phyloP scores from a whole-genome alignment of 768 basidiomycete genomes.

The Xerocomellus intermedius region DNA sequence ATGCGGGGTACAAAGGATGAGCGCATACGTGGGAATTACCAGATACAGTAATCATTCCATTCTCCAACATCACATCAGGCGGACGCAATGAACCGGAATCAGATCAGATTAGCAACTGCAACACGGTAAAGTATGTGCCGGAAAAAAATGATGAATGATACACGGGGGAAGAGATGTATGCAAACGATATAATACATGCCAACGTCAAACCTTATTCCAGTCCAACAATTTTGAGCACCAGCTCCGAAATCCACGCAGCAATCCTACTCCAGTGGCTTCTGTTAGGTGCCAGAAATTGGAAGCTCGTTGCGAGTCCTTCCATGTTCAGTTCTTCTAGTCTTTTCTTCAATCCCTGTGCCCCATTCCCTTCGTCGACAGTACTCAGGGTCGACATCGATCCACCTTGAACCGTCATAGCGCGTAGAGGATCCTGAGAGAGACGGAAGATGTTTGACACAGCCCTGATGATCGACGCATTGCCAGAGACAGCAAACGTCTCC shows the following conservation, averaged over 20 bases:
- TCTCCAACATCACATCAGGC: neutral
- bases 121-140: constrained; percentile 11
- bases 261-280: constrained; percentile 59
- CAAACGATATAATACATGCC: constrained; percentile 20
- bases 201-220: constrained; percentile 21
- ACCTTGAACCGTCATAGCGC: constrained; percentile 38
- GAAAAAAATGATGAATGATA: constrained; percentile 1
- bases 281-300: constrained; percentile 63
- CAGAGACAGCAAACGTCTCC: constrained; percentile 66
- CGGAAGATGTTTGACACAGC: constrained; percentile 77
- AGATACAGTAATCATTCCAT: constrained; percentile 9
- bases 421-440: constrained; percentile 55
- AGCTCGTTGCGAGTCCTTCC: constrained; percentile 71
- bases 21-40: constrained; percentile 19
- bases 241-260: constrained; percentile 72
- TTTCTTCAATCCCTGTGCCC: constrained; percentile 45
- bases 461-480: constrained; percentile 67
- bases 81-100: neutral
- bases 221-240: constrained; percentile 52
- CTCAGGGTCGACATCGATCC: constrained; percentile 65
- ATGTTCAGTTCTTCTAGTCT: constrained; percentile 68
- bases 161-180: neutral
- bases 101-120: constrained; percentile 4
- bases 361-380: constrained; percentile 54
- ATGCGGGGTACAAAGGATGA: neutral